phyloP scores from a whole-genome alignment of 148 eudicot species.

The Rhododendron vialii region DNA sequence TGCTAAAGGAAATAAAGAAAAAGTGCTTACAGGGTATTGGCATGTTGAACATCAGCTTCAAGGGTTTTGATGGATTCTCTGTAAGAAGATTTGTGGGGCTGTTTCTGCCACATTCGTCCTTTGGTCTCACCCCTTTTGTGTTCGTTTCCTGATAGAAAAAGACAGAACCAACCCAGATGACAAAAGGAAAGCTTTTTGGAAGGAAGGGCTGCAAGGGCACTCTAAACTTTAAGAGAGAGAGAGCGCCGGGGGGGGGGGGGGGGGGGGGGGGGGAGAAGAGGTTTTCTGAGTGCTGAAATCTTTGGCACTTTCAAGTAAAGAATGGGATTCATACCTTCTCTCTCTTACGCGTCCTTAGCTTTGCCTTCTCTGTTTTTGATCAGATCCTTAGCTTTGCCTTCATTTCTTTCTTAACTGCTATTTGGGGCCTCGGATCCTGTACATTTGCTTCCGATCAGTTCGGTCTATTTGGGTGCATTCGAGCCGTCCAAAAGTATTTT shows the following conservation, averaged over 20 bases:
- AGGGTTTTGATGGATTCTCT: conserved; percentile 73
- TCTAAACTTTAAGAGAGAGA: background rate
- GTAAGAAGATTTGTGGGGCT: conserved; percentile 43
- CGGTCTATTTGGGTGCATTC: too few relatives aligned
- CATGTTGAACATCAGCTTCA: conserved; percentile 93
- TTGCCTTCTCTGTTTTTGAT: background rate
- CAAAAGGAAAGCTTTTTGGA: background rate
- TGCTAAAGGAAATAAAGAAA: background rate
- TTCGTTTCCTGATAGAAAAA: background rate
- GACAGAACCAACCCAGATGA: background rate
- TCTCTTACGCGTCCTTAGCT: background rate
- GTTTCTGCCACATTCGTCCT: conserved; percentile 56
- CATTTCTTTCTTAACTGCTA: background rate
- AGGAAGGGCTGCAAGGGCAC: background rate
- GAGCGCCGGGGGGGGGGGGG: background rate
- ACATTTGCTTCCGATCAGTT: too few relatives aligned
- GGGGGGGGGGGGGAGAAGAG: too few relatives aligned
- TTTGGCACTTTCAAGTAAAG: conserved; percentile 7
- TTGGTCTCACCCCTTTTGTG: conserved; percentile 15
- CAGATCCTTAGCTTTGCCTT: background rate
- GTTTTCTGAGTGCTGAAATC: background rate
- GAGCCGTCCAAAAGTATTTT: too few relatives aligned
- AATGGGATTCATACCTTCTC: conserved; percentile 11
- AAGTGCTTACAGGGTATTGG: conserved; percentile 63
- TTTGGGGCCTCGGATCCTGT: background rate